phyloP scores from a whole-genome alignment of 441 rosid species.

The Macaranga tanarius region DNA sequence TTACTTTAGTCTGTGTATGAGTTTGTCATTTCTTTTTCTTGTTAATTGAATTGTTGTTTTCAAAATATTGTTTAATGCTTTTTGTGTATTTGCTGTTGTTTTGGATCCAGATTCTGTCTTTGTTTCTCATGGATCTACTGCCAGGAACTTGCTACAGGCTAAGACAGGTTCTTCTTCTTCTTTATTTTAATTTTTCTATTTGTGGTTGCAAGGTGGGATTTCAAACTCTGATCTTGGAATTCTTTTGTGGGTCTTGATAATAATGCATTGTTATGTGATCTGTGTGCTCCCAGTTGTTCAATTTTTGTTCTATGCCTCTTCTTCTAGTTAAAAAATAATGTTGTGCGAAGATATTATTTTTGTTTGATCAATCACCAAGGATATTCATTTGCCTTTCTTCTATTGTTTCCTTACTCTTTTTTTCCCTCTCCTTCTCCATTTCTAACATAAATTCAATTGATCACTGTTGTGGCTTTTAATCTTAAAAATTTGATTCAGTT shows the following conservation, averaged over 20 bases:
- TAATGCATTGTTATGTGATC: neutral
- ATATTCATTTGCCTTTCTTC: neutral
- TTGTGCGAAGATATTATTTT: neutral
- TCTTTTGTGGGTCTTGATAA: neutral
- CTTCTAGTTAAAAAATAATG: neutral
- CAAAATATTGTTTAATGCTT: neutral
- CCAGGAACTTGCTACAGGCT: constrained; percentile 56
- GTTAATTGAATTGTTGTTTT: neutral
- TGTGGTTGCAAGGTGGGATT: neutral
- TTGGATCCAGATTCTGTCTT: constrained; percentile 43
- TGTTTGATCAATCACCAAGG: neutral
- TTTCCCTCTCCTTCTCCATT: too few relatives aligned
- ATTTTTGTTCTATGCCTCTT: neutral
- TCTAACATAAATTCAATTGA: neutral
- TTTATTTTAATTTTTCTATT: neutral
- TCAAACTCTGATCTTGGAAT: neutral
- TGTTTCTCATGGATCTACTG: constrained; percentile 33
- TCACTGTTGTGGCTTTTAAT: too few relatives aligned
- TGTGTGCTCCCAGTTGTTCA: neutral
- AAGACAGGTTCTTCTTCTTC: constrained; percentile 39
- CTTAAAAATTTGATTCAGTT: too few relatives aligned
- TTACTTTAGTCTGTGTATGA: neutral
- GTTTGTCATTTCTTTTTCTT: neutral
- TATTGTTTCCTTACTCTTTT: neutral
- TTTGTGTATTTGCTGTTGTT: constrained; percentile 13